Conservation (phyloP, 2,329 filamentous ascomycete species). For the Mycogone perniciosa region DNA sequence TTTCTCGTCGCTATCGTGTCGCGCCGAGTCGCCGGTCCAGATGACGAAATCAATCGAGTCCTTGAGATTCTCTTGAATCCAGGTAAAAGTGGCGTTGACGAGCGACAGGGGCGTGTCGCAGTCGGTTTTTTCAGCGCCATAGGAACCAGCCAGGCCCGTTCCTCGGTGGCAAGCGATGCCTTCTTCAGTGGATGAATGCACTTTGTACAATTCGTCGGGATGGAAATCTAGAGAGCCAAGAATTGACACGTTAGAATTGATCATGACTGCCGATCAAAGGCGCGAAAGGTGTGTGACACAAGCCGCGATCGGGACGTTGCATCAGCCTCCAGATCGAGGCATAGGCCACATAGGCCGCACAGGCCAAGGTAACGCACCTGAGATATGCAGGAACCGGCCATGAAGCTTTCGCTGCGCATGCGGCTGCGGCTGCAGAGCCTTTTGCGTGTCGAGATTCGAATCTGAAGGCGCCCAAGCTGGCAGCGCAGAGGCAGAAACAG, state of each 20-base stretch:
- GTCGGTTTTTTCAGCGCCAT: conserved; percentile 78
- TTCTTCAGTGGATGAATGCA: conserved; percentile 64
- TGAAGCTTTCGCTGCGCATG: conserved; percentile 43
- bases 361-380: conserved; percentile 54
- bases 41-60: conserved; percentile 82
- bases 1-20: conserved; percentile 81
- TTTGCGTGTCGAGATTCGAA: conserved; percentile 1
- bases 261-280: neutral
- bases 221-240: conserved; percentile 66
- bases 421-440: conserved; percentile 5
- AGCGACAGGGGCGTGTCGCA: conserved; percentile 81
- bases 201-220: conserved; percentile 80
- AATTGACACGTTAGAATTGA: conserved; percentile 7
- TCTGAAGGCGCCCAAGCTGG: neutral
- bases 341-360: neutral
- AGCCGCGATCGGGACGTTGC: neutral
- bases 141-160: conserved; percentile 68
- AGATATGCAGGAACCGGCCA: conserved; percentile 81
- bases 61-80: conserved; percentile 72
- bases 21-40: conserved; percentile 86
- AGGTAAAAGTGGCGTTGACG: conserved; percentile 82
- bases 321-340: neutral
- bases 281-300: conserved; percentile 1
- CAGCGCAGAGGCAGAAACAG: conserved; percentile 1
- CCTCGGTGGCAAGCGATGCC: conserved; percentile 72